Conservation (phyloP, 2,329 filamentous ascomycete species). For the Ciborinia camelliae region DNA sequence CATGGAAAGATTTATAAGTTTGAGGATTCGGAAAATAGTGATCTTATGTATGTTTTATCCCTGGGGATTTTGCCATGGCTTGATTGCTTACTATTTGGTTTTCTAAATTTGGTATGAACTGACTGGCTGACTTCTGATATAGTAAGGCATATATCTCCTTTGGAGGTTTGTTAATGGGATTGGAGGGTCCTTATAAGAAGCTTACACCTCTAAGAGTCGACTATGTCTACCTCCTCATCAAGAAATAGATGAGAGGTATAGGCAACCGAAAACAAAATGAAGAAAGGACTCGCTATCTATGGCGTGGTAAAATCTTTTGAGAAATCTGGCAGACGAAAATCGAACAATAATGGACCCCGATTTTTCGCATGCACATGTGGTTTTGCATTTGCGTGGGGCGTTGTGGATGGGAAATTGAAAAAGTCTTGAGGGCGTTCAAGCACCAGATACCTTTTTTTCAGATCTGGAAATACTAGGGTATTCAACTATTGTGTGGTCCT, state of each 20-base stretch:
- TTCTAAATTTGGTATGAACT: background rate
- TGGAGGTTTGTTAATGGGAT: conserved; percentile 82
- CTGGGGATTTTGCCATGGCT: background rate
- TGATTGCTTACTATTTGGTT: background rate
- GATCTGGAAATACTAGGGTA: conserved; percentile 1
- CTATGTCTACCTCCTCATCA: conserved; percentile 87
- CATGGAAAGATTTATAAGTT: conserved; percentile 88
- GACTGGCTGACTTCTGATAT: conserved; percentile 24
- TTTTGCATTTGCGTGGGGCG: conserved; percentile 28
- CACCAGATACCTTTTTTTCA: conserved; percentile 12
- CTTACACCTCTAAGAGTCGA: conserved; percentile 88
- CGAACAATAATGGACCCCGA: background rate
- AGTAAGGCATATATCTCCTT: conserved; percentile 96
- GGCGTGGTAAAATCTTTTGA: background rate
- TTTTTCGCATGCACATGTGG: conserved; percentile 24
- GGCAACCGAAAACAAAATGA: background rate
- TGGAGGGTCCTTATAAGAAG: conserved; percentile 95
- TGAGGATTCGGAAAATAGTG: conserved; percentile 72
- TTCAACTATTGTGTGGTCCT: conserved; percentile 49
- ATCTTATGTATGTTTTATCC: conserved; percentile 70
- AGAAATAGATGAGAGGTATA: conserved; percentile 60
- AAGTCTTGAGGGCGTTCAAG: conserved; percentile 23
- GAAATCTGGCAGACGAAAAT: conserved; percentile 3
- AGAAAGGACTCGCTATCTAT: background rate
- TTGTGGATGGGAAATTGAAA: conserved; percentile 30